Conservation (phyloP, 2,329 filamentous ascomycete genomes). For the Immersiporthe knoxdaviesiana region DNA sequence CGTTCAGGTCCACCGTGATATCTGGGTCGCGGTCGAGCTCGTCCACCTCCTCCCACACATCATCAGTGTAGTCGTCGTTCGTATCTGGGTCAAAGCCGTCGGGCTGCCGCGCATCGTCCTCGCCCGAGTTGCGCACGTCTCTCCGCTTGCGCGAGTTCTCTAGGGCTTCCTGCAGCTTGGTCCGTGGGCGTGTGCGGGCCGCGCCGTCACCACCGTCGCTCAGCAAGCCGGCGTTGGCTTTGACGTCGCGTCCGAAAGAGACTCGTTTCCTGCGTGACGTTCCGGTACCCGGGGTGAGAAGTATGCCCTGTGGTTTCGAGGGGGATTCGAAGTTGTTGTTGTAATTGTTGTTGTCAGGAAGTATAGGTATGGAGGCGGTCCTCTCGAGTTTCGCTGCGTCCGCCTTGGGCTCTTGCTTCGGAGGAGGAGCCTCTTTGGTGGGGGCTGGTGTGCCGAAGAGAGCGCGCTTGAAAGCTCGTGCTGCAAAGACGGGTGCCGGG, state of each 20-base stretch:
- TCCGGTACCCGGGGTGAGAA: constrained; percentile 66
- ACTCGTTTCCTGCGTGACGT: constrained; percentile 66
- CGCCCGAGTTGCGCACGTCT: constrained; percentile 15
- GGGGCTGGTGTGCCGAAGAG: constrained; percentile 63
- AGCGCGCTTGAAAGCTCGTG: constrained; percentile 65
- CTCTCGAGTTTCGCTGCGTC: constrained; percentile 34
- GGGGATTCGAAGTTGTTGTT: constrained; percentile 43
- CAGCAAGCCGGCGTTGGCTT: constrained; percentile 39
- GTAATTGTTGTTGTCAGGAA: constrained; percentile 6
- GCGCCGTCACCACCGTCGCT: constrained; percentile 34
- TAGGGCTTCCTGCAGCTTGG: constrained; percentile 49
- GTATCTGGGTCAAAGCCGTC: constrained; percentile 47
- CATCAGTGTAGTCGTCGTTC: constrained; percentile 37
- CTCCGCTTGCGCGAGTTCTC: constrained; percentile 47
- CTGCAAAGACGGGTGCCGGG: constrained; percentile 68
- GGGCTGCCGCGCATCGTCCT: constrained; percentile 57
- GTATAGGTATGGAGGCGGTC: constrained; percentile 20
- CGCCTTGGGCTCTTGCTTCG: constrained; percentile 34
- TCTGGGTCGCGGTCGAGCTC: constrained; percentile 58
- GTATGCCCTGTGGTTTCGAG: constrained; percentile 60
- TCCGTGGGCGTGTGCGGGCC: constrained; percentile 40
- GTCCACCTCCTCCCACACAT: constrained; percentile 58
- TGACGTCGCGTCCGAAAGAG: constrained; percentile 63
- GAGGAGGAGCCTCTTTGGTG: constrained; percentile 24
- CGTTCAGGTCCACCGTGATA: constrained; percentile 70